Percentiles rank a stretch among this genome's conserved stretches.
phyloP scores from a whole-genome alignment of 1,284 basidiomycete genomes.

The Clitocybe nebularis region DNA sequence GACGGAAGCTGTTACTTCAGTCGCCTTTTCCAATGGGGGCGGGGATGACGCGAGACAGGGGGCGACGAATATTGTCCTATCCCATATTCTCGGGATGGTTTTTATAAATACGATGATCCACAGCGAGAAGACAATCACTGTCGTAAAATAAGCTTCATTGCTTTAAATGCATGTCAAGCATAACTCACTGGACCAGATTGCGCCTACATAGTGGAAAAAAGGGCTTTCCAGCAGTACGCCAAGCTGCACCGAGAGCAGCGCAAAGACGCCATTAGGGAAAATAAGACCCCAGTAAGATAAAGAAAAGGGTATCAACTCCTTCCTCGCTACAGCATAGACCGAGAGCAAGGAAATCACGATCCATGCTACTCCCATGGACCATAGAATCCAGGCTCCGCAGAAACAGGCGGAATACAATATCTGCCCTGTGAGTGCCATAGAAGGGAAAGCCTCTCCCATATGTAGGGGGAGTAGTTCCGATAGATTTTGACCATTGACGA shows the following conservation, averaged over 20 bases:
- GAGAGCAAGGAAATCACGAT: constrained; percentile 15
- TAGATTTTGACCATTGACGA: constrained; percentile 18
- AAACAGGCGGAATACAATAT: constrained; percentile 19
- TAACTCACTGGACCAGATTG: constrained; percentile 23
- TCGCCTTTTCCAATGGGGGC: background rate
- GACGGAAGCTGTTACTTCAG: constrained; percentile 4
- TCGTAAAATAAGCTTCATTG: background rate
- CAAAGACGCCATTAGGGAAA: constrained; percentile 21
- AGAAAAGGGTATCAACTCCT: constrained; percentile 17
- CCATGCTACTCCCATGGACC: constrained; percentile 25
- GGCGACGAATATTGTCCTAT: constrained; percentile 24
- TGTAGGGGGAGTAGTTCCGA: constrained; percentile 16
- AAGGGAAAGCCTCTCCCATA: constrained; percentile 11
- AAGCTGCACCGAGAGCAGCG: constrained; percentile 20
- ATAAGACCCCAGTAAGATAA: constrained; percentile 32
- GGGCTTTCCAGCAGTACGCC: constrained; percentile 21
- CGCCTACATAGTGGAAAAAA: constrained; percentile 26
- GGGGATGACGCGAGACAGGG: constrained; percentile 14
- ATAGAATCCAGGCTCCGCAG: constrained; percentile 20
- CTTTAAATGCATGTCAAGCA: background rate
- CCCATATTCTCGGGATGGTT: constrained; percentile 20
- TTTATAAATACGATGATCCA: constrained; percentile 20
- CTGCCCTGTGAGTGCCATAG: constrained; percentile 13
- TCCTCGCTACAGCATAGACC: constrained; percentile 16
- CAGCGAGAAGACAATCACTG: constrained; percentile 19